phyloP scores from a whole-genome alignment of 148 eudicot species.

The Vaccinium darrowii region DNA sequence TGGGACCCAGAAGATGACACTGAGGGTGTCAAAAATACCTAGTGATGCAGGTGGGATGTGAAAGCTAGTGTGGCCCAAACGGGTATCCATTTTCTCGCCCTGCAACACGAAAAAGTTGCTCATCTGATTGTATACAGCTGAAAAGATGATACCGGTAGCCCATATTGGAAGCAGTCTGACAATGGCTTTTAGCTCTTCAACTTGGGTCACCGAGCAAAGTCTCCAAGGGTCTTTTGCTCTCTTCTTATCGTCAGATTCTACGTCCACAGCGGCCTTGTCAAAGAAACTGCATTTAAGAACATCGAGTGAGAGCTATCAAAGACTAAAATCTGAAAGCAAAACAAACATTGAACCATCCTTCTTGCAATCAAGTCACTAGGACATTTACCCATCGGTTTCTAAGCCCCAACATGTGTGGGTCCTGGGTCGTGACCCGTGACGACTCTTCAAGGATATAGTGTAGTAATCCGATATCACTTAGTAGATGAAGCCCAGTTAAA shows the following conservation, averaged over 20 bases:
- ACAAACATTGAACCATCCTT: not conserved
- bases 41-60: conserved; percentile 53
- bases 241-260: conserved; percentile 13
- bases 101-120: conserved; percentile 50
- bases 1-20: conserved; percentile 56
- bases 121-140: conserved; percentile 62
- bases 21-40: conserved; percentile 37
- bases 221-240: conserved; percentile 39
- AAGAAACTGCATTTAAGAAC: conserved; percentile 37
- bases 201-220: conserved; percentile 59
- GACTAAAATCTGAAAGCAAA: not conserved
- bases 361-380: not conserved
- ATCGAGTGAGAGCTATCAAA: not conserved
- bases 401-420: not conserved
- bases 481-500: no score
- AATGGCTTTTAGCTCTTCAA: conserved; percentile 58
- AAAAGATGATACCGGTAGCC: conserved; percentile 61
- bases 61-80: conserved; percentile 35
- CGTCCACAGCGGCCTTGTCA: conserved; percentile 55
- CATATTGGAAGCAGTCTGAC: conserved; percentile 57
- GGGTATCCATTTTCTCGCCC: conserved; percentile 42
- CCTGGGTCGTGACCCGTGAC: not conserved
- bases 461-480: no score
- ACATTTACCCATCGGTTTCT: not conserved
- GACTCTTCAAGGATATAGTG: no score